Evolutionary conservation across 1,284 basidiomycete species (phyloP).

Genomic region (Athelia sp.): DNA sequence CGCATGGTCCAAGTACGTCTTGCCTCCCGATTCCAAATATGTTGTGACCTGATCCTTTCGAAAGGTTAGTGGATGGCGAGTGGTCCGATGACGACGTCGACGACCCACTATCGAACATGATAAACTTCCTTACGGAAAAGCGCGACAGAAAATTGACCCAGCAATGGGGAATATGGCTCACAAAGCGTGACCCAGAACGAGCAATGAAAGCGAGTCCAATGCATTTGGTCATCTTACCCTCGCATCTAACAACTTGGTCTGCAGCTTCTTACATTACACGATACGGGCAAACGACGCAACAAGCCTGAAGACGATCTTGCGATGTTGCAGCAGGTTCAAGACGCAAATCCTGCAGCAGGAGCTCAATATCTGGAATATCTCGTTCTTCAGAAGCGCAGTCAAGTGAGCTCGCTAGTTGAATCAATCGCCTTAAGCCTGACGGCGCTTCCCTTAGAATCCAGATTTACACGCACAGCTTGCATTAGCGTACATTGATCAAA

Average conservation of each 20-base stretch:
- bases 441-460: constrained; percentile 52
- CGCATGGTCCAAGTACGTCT: constrained; percentile 64
- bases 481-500: constrained; percentile 46
- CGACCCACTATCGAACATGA: constrained; percentile 69
- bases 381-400: constrained; percentile 65
- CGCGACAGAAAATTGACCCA: constrained; percentile 60
- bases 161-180: constrained; percentile 80
- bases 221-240: constrained; percentile 40
- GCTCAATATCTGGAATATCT: constrained; percentile 76
- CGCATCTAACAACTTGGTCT: constrained; percentile 34
- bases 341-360: constrained; percentile 53
- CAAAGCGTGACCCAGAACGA: constrained; percentile 60
- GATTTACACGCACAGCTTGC: constrained; percentile 60
- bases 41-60: neutral
- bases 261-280: constrained; percentile 54
- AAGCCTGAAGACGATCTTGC: constrained; percentile 53
- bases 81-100: constrained; percentile 60
- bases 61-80: constrained; percentile 68
- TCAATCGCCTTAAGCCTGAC: neutral
- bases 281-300: constrained; percentile 43
- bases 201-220: constrained; percentile 61
- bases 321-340: constrained; percentile 51
- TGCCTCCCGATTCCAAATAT: constrained; percentile 2
- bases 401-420: constrained; percentile 30
- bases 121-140: constrained; percentile 55